phyloP scores from a whole-genome alignment of 495 filamentous ascomycete species.

The Usnea hakonensis region DNA sequence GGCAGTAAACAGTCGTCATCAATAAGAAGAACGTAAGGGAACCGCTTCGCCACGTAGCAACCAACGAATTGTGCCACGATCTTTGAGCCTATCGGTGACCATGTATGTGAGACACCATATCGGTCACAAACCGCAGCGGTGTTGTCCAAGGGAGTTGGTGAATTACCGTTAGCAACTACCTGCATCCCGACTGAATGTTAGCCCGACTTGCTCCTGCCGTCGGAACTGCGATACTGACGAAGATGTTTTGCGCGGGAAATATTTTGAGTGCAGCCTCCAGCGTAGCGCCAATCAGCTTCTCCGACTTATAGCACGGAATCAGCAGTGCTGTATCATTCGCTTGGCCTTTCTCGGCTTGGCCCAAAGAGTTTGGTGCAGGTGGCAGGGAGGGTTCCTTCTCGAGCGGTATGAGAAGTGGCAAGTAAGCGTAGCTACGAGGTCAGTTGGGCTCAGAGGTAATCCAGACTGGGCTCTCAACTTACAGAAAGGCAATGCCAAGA shows the following conservation, averaged over 20 bases:
- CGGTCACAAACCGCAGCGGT: slow-evolving; percentile 40
- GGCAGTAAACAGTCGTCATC: slow-evolving; percentile 44
- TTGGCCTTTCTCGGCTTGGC: slow-evolving; percentile 9
- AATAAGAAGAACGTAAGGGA: slow-evolving; percentile 38
- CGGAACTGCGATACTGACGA: slow-evolving; percentile 14
- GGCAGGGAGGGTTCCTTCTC: slow-evolving; percentile 31
- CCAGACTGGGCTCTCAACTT: slow-evolving; percentile 14
- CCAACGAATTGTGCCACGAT: slow-evolving; percentile 43
- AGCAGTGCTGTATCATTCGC: slow-evolving; percentile 35
- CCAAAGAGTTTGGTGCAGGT: slow-evolving; percentile 9
- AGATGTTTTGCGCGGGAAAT: slow-evolving; percentile 39
- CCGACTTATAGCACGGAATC: slow-evolving; percentile 44
- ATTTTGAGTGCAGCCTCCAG: slow-evolving; percentile 39
- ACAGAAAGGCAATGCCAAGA: slow-evolving; percentile 32
- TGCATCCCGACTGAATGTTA: neutral
- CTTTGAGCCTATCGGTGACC: slow-evolving; percentile 37
- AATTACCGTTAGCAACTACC: slow-evolving; percentile 39
- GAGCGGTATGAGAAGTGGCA: slow-evolving; percentile 34
- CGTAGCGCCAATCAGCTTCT: slow-evolving; percentile 35
- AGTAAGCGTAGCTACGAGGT: slow-evolving; percentile 32
- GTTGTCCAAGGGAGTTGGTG: slow-evolving; percentile 34
- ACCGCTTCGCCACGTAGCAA: slow-evolving; percentile 34
- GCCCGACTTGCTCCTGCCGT: neutral
- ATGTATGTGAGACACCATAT: slow-evolving; percentile 37
- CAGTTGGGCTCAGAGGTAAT: neutral